phyloP scores from a whole-genome alignment of 441 rosid genomes.

The Arabidopsis hybrid region DNA sequence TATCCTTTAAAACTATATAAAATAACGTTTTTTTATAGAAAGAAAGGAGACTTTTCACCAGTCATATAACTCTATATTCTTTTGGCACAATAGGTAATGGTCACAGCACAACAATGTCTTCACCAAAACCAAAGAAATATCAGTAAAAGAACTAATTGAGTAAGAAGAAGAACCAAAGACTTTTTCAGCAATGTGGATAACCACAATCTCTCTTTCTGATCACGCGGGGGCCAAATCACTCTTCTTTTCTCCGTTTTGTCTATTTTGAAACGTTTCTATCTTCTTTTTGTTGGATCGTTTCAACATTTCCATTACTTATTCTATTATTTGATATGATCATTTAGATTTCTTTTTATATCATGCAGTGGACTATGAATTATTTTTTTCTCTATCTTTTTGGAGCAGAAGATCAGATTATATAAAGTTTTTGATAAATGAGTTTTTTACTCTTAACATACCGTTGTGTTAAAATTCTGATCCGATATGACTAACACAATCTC shows the following conservation, averaged over 20 bases:
- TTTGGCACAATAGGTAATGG: neutral
- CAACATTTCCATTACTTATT: conserved; percentile 10
- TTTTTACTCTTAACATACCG: conserved; percentile 3
- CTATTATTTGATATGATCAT: conserved; percentile 22
- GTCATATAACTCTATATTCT: neutral
- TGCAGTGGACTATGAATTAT: neutral
- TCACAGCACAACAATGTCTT: conserved; percentile 31
- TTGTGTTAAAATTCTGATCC: neutral
- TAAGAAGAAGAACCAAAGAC: conserved; percentile 4
- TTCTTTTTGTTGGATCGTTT: conserved; percentile 28
- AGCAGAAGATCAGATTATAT: neutral
- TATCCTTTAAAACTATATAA: no score
- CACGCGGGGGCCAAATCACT: conserved; percentile 27
- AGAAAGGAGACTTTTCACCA: neutral
- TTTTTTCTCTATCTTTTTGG: neutral
- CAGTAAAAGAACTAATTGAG: neutral
- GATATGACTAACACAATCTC: neutral
- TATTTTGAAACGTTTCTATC: conserved; percentile 27
- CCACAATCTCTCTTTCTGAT: conserved; percentile 10
- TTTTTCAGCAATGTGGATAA: conserved; percentile 46
- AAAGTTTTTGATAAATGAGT: neutral
- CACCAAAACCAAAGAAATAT: conserved; percentile 21
- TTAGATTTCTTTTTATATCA: conserved; percentile 1
- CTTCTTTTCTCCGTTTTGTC: conserved; percentile 24
- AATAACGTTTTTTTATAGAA: neutral